phyloP scores from a whole-genome alignment of 768 basidiomycete genomes.

The Thelephora ganbajun region DNA sequence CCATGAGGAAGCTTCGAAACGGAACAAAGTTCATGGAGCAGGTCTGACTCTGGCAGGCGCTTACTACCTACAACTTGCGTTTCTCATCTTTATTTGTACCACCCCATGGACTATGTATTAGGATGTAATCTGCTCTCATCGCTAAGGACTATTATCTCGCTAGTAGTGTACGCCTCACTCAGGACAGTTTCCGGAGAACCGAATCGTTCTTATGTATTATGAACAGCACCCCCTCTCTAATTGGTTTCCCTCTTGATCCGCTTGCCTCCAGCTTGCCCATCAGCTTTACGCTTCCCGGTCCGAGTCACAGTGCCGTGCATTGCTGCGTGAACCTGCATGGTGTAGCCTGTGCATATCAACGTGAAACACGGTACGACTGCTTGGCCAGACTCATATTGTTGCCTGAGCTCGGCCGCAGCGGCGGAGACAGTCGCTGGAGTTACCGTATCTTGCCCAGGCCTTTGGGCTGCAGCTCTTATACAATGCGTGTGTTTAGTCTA shows the following conservation, averaged over 20 bases:
- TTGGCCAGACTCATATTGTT: slow-evolving; percentile 14
- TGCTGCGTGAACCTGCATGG: slow-evolving; percentile 4
- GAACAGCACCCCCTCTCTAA: no score
- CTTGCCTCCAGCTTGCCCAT: no score
- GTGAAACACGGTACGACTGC: slow-evolving; percentile 15
- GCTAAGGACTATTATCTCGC: no score
- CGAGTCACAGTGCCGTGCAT: slow-evolving; percentile 3
- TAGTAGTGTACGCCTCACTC: no score
- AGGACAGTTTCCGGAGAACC: no score
- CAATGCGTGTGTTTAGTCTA: slow-evolving; percentile 14
- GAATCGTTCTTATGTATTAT: no score
- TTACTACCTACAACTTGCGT: no score
- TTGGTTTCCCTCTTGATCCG: no score
- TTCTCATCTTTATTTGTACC: no score
- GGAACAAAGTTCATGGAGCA: slow-evolving; percentile 18
- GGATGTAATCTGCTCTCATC: no score
- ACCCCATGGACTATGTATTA: no score
- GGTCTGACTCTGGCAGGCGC: background rate
- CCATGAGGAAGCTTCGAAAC: slow-evolving; percentile 15
- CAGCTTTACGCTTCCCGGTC: background rate
- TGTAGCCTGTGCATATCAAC: slow-evolving; percentile 16
- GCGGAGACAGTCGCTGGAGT: background rate
- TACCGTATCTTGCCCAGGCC: background rate
- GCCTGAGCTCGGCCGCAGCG: slow-evolving; percentile 7
- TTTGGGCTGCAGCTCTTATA: slow-evolving; percentile 8